Percentiles rank a stretch among this genome's conserved stretches.
phyloP scores from a whole-genome alignment of 106 monocot genomes.

The Narthecium ossifragum region DNA sequence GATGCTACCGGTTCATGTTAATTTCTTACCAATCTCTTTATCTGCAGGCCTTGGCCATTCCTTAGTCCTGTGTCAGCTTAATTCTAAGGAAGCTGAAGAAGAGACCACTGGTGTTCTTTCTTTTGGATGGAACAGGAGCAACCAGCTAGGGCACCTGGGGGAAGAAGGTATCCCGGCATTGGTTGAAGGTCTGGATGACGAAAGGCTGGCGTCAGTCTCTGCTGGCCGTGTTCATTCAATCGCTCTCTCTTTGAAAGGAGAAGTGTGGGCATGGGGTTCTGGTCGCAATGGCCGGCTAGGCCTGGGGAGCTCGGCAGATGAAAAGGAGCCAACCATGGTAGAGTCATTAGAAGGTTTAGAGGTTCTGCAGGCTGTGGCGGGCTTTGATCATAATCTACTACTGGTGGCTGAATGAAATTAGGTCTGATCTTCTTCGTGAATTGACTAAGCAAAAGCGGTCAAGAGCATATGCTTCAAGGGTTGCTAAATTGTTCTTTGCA shows the following conservation, averaged over 20 bases:
- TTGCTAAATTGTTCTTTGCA: no score
- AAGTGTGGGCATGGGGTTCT: constrained; percentile 71
- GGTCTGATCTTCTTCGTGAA: no score
- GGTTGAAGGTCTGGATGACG: constrained; percentile 38
- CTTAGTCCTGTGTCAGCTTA: constrained; percentile 30
- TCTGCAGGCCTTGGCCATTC: constrained; percentile 87
- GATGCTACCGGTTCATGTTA: constrained; percentile 38
- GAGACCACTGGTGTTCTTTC: constrained; percentile 33
- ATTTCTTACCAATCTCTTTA: constrained; percentile 31
- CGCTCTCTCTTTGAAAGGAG: constrained; percentile 46
- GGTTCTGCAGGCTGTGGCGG: constrained; percentile 65
- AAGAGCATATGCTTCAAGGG: no score
- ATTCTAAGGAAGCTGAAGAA: constrained; percentile 4
- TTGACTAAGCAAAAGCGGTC: no score
- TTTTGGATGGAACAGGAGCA: constrained; percentile 82
- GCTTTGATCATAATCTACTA: constrained; percentile 82
- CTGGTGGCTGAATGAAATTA: constrained; percentile 55
- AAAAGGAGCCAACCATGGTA: constrained; percentile 34
- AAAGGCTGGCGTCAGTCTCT: constrained; percentile 34
- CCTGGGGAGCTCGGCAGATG: constrained; percentile 37
- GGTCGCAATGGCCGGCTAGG: constrained; percentile 83
- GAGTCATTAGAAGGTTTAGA: constrained; percentile 52
- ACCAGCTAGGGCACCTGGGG: constrained; percentile 67
- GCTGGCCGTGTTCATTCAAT: constrained; percentile 81
- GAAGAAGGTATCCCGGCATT: constrained; percentile 31